Base-by-base conservation (phyloP, 257 asterid genomes). In the Ocimum tenuiflorum region DNA sequence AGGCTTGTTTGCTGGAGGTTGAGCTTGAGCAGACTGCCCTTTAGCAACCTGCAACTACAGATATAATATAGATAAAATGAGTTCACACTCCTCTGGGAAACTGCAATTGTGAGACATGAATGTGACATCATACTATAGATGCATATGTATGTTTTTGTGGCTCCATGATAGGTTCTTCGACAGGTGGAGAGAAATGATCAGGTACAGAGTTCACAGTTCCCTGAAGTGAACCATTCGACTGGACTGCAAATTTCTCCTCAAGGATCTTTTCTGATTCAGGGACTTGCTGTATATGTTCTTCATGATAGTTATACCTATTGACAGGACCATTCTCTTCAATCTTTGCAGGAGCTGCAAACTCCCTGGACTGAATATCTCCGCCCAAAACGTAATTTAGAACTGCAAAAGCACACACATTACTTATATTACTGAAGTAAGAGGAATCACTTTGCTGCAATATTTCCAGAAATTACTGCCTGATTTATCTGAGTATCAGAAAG, bases 61-160 rank as follows among this genome's bases (percentile, higher is more conserved):
- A 55, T 1, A 43, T 49, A 65, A 61, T 57, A 7, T 52, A 68
- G 51, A 49, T 53, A 51, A 45, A 59, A 66, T 43, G 43, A 72
- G 75, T 19, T 63, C 13, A 57, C 49, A 45, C 31, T 66, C 50
- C 59, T 52, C 36, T 35, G 19, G 36, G 68, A 38, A 42, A 5
- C 50, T 33, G 51, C 63, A 48, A 11, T 19, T 27, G 33, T 11
- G 67, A 73, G 68, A 52, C 20, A 66, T 33, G 47, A 67, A 48
- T 50, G 67, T 43, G 41, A 66, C 59, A 60, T 73, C 98, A 19
- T 90, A 94, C 99, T 74, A 94, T 88, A 65, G 97, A 94, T 72
- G 99, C 99, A 74, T 94, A 94, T 63, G 99, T 90, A 77, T 80
- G 99, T 74, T 90, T 94, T 69, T 80, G 96, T 65, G 95, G 89